These are phyloP conservation scores for Dothistroma pini DNA, from an alignment of 2,329 filamentous ascomycete species.

Conservation along the genomic window DNA sequence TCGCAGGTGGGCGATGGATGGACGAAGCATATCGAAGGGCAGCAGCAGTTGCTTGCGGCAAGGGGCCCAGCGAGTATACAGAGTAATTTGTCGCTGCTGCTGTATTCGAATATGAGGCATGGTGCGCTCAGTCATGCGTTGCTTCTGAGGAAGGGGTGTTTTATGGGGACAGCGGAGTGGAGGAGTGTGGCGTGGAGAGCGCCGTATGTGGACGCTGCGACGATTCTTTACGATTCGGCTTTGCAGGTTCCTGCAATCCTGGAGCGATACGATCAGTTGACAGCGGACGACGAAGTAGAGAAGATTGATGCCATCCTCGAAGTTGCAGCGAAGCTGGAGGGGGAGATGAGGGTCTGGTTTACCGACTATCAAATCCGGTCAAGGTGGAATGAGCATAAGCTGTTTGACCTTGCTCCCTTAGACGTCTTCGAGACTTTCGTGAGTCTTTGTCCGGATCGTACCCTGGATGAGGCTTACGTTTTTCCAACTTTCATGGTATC, in stretches of 20 bases:
- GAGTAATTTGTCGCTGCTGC: conserved; percentile 25
- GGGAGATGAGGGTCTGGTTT: conserved; percentile 26
- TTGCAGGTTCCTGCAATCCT: conserved; percentile 31
- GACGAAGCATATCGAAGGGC: conserved; percentile 29
- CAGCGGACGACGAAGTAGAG: conserved; percentile 2
- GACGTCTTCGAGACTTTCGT: conserved; percentile 28
- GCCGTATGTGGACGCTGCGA: conserved; percentile 24
- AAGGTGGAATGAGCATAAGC: conserved; percentile 6
- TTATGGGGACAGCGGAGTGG: conserved; percentile 30
- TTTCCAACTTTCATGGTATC: conserved; percentile 31
- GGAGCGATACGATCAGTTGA: conserved; percentile 25
- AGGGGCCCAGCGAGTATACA: conserved; percentile 27
- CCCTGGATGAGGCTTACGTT: conserved; percentile 25
- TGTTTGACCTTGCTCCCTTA: conserved; percentile 21
- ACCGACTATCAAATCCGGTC: conserved; percentile 18
- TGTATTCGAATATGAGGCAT: conserved; percentile 30
- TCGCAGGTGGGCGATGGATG: conserved; percentile 28
- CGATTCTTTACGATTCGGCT: conserved; percentile 29
- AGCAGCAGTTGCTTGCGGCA: conserved; percentile 29
- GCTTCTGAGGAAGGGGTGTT: conserved; percentile 28
- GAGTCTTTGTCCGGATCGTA: conserved; percentile 24
- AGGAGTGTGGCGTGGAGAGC: conserved; percentile 25
- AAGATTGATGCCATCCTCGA: conserved; percentile 22
- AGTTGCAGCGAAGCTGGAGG: conserved; percentile 23
- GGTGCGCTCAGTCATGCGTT: conserved; percentile 26